Evolutionary conservation across 257 asterid genomes (phyloP).

Genomic region (Nicotiana paniculata): DNA sequence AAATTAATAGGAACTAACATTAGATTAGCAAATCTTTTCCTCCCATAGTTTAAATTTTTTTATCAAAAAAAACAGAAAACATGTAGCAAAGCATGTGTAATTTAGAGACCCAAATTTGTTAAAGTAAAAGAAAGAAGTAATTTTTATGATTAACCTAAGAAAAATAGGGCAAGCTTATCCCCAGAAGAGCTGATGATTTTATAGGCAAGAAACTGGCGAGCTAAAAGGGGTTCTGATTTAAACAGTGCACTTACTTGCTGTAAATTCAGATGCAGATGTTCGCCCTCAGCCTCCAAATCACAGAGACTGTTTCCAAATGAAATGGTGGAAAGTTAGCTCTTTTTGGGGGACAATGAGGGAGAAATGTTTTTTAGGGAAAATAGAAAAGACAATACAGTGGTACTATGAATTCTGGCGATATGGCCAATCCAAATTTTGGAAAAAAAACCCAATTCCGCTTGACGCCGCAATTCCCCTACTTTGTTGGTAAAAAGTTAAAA

Average conservation of each 20-base stretch:
- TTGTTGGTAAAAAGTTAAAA: not conserved
- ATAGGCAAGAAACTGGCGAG: not conserved
- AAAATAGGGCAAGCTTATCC: not conserved
- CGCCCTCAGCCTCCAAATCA: not conserved
- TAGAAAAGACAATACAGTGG: not conserved
- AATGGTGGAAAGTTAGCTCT: constrained; percentile 5
- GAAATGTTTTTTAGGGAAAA: not conserved
- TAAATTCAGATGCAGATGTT: not conserved
- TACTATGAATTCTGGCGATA: not conserved
- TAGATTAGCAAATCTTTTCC: not conserved
- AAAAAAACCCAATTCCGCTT: not conserved
- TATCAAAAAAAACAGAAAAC: not conserved
- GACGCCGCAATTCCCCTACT: not conserved
- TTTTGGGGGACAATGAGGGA: not conserved
- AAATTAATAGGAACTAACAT: not conserved
- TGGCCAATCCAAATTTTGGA: not conserved
- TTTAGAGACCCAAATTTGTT: not conserved
- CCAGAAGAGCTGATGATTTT: not conserved
- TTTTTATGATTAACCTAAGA: not conserved
- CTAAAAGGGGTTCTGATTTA: not conserved
- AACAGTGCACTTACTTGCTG: not conserved
- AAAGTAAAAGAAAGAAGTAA: not conserved
- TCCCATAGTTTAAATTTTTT: not conserved
- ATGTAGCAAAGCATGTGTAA: not conserved
- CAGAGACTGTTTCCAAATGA: not conserved